phyloP scores from a whole-genome alignment of 1,284 basidiomycete species.

The Amylostereum areolatum region DNA sequence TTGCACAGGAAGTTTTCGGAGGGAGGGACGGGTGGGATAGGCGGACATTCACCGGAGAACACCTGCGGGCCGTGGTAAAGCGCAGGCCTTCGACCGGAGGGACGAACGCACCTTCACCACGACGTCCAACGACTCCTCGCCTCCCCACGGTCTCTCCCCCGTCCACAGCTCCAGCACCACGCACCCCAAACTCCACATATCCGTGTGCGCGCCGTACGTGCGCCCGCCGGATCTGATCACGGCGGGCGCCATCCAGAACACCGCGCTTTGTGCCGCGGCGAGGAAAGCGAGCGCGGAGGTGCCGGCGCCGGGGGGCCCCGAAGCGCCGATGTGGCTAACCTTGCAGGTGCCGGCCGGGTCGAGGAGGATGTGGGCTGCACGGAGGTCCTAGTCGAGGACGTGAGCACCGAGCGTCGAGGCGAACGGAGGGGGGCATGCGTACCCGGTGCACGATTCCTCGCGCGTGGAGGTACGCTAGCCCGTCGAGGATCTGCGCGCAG shows the following conservation, averaged over 20 bases:
- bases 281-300: too few relatives aligned
- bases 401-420: background rate
- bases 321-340: constrained; percentile 79
- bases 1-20: too few relatives aligned
- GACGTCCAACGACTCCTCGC: constrained; percentile 19
- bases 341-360: constrained; percentile 70
- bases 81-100: background rate
- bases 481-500: constrained; percentile 65
- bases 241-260: background rate
- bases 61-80: too few relatives aligned
- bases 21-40: too few relatives aligned
- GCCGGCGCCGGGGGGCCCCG: constrained; percentile 42
- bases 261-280: too few relatives aligned
- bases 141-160: constrained; percentile 62
- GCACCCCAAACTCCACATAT: constrained; percentile 80
- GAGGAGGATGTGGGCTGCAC: constrained; percentile 78
- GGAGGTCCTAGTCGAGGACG: constrained; percentile 33
- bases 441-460: constrained; percentile 69
- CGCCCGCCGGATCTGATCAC: constrained; percentile 27
- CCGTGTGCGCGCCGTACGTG: constrained; percentile 53
- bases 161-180: constrained; percentile 80
- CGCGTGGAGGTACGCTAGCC: constrained; percentile 71
- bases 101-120: background rate
- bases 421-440: constrained; percentile 15
- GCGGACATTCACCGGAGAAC: too few relatives aligned